A percentile compares a stretch with the other conserved stretches of the same genome.
These are phyloP conservation scores for Brassica juncea DNA, from an alignment of 345 rosid genomes.

Conservation along the genomic window DNA sequence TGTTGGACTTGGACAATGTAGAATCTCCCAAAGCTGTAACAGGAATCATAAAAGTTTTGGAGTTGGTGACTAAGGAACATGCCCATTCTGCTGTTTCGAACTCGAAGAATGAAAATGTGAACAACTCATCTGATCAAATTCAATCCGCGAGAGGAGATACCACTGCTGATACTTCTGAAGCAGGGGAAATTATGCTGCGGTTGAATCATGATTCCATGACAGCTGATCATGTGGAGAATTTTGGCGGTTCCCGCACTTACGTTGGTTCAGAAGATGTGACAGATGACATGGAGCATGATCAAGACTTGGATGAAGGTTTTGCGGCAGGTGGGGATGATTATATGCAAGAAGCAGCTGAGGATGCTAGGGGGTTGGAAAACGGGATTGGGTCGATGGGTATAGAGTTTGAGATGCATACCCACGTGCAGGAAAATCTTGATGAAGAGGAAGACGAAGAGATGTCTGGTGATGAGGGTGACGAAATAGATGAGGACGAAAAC, in stretches of 20 bases:
- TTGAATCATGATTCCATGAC: slow-evolving; percentile 58
- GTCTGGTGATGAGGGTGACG: slow-evolving; percentile 82
- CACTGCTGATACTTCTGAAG: slow-evolving; percentile 54
- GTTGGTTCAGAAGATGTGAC: slow-evolving; percentile 81
- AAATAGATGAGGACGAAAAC: slow-evolving; percentile 70
- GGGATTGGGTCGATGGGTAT: slow-evolving; percentile 69
- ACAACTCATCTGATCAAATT: slow-evolving; percentile 52
- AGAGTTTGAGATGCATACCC: slow-evolving; percentile 78
- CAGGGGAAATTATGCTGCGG: slow-evolving; percentile 58
- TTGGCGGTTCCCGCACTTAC: slow-evolving; percentile 54
- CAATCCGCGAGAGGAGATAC: slow-evolving; percentile 59
- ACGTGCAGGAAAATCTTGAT: slow-evolving; percentile 73
- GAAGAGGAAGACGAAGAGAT: slow-evolving; percentile 87
- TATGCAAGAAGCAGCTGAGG: slow-evolving; percentile 89
- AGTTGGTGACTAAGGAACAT: slow-evolving; percentile 91
- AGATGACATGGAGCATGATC: slow-evolving; percentile 95
- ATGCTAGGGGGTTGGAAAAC: slow-evolving; percentile 69
- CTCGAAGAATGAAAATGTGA: slow-evolving; percentile 65
- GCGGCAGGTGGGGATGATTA: slow-evolving; percentile 74
- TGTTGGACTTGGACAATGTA: slow-evolving; percentile 82
- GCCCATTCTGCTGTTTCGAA: slow-evolving; percentile 62
- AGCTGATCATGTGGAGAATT: slow-evolving; percentile 56
- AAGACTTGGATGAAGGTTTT: slow-evolving; percentile 82
- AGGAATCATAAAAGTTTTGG: slow-evolving; percentile 80
- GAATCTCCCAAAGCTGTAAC: slow-evolving; percentile 88